phyloP scores from a whole-genome alignment of 441 rosid genomes.

The Viola pubescens region DNA sequence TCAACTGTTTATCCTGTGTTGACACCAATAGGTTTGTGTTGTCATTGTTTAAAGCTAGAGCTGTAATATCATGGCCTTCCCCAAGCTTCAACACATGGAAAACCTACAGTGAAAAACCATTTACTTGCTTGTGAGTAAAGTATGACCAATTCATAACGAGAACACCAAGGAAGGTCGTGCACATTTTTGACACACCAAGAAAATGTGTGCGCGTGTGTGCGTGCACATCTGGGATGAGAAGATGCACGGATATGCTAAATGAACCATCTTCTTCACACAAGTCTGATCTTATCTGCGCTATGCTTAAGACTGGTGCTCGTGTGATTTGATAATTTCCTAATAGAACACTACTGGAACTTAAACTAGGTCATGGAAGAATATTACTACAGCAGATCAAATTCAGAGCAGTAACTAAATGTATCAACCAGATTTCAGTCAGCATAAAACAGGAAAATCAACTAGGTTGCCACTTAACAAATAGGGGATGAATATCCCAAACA shows the following conservation, averaged over 20 bases:
- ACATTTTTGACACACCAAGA: not conserved
- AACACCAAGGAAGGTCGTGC: not conserved
- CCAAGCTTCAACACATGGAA: conserved; percentile 66
- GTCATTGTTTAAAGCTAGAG: conserved; percentile 71
- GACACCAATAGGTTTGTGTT: conserved; percentile 90
- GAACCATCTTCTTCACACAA: too few relatives aligned
- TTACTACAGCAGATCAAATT: too few relatives aligned
- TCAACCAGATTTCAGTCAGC: too few relatives aligned
- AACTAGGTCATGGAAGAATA: too few relatives aligned
- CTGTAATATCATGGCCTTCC: conserved; percentile 78
- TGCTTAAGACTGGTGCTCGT: too few relatives aligned
- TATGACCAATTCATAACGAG: not conserved
- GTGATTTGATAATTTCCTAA: too few relatives aligned
- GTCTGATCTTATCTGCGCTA: too few relatives aligned
- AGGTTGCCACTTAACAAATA: too few relatives aligned
- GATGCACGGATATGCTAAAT: not conserved
- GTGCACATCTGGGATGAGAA: not conserved
- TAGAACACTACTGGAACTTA: too few relatives aligned
- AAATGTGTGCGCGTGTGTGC: not conserved
- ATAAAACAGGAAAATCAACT: too few relatives aligned
- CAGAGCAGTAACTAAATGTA: too few relatives aligned
- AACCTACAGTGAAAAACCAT: conserved; percentile 41
- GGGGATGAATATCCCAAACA: not conserved
- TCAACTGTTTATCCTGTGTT: conserved; percentile 84
- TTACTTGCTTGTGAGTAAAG: conserved; percentile 12